These are phyloP conservation scores for Plasmodium vivax DNA, from an alignment of 169 alveolate species.

Conservation along the genomic window DNA sequence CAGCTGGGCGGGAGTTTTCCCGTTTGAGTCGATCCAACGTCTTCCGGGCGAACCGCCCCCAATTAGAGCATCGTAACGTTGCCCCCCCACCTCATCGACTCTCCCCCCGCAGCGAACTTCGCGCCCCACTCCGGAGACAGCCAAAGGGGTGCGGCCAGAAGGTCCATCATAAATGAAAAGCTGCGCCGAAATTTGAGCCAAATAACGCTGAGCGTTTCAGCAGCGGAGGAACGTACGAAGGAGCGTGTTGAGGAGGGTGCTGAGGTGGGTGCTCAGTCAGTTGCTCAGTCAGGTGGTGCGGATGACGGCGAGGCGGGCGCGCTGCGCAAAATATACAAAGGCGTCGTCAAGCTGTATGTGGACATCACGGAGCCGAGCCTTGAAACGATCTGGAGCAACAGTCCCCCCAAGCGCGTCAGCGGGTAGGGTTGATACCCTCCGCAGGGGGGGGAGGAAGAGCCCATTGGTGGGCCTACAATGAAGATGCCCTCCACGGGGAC, in stretches of 20 bases:
- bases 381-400: constrained; percentile 89
- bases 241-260: too few species aligned
- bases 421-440: constrained; percentile 77
- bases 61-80: not conserved
- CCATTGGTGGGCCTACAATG: not conserved
- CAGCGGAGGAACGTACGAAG: not conserved
- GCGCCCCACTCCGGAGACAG: not conserved
- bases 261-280: too few species aligned
- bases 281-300: too few species aligned
- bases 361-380: constrained; percentile 88
- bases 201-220: not conserved
- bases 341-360: constrained; percentile 87
- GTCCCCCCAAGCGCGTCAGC: constrained; percentile 83
- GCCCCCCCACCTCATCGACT: not conserved
- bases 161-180: not conserved
- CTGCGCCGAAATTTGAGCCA: not conserved
- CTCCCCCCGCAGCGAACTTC: not conserved
- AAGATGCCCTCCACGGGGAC: not conserved
- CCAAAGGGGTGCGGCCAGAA: not conserved
- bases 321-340: constrained; percentile 74
- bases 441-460: not conserved
- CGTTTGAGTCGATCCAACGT: not conserved
- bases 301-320: not conserved
- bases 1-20: not conserved
- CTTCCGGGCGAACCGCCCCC: not conserved